Base-by-base conservation (phyloP, 495 filamentous ascomycete genomes). In the Hamigera avellanea region DNA sequence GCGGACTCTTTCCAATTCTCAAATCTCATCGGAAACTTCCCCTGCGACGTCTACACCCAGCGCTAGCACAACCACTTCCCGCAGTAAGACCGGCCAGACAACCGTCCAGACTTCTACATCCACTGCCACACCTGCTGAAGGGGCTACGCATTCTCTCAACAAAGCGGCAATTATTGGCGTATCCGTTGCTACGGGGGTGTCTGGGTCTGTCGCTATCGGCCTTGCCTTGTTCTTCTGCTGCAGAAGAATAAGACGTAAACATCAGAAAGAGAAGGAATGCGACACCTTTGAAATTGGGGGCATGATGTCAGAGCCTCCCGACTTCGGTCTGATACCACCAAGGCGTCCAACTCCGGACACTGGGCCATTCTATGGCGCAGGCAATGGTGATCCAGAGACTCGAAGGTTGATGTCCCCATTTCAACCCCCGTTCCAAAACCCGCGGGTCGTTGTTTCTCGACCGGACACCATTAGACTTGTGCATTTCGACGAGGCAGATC, bases 231-330 rank as follows among this genome's bases (percentile, higher is more conserved):
- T 62, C 30, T 58, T 54, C 39, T 61, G 48, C 25, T 53, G 50
- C 32, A 56, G 56, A 37, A 61, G 44, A 43, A 50, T 52, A 34
- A 49, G 48, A 16, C 50, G 50, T 21, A 47, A 34, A 16, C 45
- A 47, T 10, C 42, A 45, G 17, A 19, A 44, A 6, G 40, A 40
- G 8, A 39, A 54, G 17, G 36, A 53, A n/a, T 40, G 37, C 5
- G 40, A 57, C n/a, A 47, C 48, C 19, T 67, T 64, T 32, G 64
- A 68, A 34, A 65, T 64, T 41, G 64, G 62, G 15, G 64, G 61
- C 6, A 39, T 45, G 9, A 66, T 66, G 62, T 48, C 56, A 35
- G 59, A 65, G 37, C 64, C 62, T 27, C 50, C 53, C 2, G 53
- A 57, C 13, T 66, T 65, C 23, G 45, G 41, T 14, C 40, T 41